phyloP scores from a whole-genome alignment of 78 protist species.

The Acrasis kona region DNA sequence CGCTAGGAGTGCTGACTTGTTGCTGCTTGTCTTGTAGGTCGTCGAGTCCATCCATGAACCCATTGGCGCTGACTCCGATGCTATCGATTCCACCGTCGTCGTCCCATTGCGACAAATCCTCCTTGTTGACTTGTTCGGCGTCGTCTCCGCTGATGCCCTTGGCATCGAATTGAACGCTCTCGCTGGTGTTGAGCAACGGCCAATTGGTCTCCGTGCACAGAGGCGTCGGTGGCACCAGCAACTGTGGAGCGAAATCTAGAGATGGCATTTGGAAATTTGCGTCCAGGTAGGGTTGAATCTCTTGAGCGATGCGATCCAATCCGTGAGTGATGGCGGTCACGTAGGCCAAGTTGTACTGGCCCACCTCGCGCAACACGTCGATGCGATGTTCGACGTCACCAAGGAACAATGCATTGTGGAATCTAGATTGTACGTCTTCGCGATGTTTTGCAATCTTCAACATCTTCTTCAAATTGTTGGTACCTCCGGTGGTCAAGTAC shows the following conservation, averaged over 20 bases:
- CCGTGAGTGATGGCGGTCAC: slow-evolving; percentile 71
- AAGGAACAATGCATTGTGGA: slow-evolving; percentile 82
- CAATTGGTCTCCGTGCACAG: slow-evolving; percentile 33
- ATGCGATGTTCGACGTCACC: slow-evolving; percentile 83
- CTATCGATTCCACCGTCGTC: background rate
- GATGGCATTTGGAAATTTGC: background rate
- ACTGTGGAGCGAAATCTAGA: background rate
- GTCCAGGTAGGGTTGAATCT: background rate
- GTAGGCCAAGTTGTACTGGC: slow-evolving; percentile 71
- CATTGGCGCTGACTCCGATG: background rate
- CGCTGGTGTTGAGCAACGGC: slow-evolving; percentile 26
- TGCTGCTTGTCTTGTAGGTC: slow-evolving; percentile 14
- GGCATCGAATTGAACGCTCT: slow-evolving; percentile 7
- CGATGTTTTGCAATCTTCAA: slow-evolving; percentile 58
- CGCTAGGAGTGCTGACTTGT: background rate
- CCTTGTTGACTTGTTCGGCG: background rate
- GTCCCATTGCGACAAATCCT: too few species aligned
- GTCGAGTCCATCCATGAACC: background rate
- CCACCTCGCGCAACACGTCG: slow-evolving; percentile 43
- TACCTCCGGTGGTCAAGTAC: slow-evolving; percentile 89
- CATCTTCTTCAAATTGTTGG: slow-evolving; percentile 76
- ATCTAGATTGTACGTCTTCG: slow-evolving; percentile 49
- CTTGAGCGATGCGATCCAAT: slow-evolving; percentile 41
- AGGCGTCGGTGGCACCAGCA: slow-evolving; percentile 36
- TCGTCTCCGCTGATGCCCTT: too few species aligned